These are phyloP conservation scores for Epichloe coenophiala DNA, from an alignment of 2,329 filamentous ascomycete genomes.

Conservation along the genomic window DNA sequence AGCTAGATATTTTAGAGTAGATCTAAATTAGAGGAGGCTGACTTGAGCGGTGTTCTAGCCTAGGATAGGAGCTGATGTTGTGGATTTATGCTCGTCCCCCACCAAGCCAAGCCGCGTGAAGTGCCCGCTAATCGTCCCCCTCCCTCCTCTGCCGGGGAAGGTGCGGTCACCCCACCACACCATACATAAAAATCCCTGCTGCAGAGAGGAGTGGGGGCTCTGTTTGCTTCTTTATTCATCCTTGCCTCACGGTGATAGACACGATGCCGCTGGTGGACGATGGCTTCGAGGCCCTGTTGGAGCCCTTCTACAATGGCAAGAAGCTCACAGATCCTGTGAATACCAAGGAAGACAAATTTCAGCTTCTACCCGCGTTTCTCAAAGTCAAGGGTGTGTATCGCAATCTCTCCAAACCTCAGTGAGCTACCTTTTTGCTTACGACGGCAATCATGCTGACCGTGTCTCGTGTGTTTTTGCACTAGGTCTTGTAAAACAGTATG, in stretches of 20 bases:
- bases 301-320: slow-evolving; percentile 57
- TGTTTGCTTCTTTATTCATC: slow-evolving; percentile 12
- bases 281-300: slow-evolving; percentile 51
- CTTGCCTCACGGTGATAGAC: slow-evolving; percentile 6
- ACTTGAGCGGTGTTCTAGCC: too few relatives aligned
- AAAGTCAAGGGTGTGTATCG: slow-evolving; percentile 65
- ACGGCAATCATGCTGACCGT: neutral
- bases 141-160: neutral
- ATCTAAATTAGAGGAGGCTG: too few relatives aligned
- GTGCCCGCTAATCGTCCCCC: neutral
- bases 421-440: neutral
- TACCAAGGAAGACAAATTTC: slow-evolving; percentile 79
- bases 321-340: slow-evolving; percentile 52
- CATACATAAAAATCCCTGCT: too few relatives aligned
- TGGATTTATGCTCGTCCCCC: too few relatives aligned
- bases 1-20: too few relatives aligned
- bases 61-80: too few relatives aligned
- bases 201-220: too few relatives aligned
- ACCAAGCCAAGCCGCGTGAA: too few relatives aligned
- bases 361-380: slow-evolving; percentile 89
- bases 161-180: too few relatives aligned
- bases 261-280: slow-evolving; percentile 44
- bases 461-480: neutral
- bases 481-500: slow-evolving; percentile 75
- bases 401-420: slow-evolving; percentile 10